Conservation (phyloP, 2,329 filamentous ascomycete species). For the Diplodia sapinea region DNA sequence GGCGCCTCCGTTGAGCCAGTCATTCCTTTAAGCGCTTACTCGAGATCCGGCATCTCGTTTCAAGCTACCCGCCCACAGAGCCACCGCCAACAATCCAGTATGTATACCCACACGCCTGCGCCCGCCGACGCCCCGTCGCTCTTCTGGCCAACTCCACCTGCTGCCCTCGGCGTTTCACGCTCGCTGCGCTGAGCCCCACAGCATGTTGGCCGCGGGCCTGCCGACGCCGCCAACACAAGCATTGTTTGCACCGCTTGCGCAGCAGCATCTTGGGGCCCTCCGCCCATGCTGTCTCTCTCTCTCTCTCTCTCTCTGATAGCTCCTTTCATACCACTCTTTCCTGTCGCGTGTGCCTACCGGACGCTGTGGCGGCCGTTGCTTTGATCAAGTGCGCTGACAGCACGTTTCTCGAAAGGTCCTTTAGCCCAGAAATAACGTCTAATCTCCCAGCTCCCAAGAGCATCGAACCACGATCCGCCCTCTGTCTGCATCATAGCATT, state of each 20-base stretch:
- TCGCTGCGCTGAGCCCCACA: constrained; percentile 28
- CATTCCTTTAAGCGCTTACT: constrained; percentile 49
- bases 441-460: constrained; percentile 44
- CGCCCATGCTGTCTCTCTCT: constrained; percentile 14
- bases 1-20: constrained; percentile 36
- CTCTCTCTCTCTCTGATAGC: constrained; percentile 4
- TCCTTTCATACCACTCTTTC: constrained; percentile 27
- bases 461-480: constrained; percentile 33
- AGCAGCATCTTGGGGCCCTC: background rate
- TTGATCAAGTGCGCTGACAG: constrained; percentile 44
- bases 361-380: constrained; percentile 39
- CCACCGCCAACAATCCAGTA: constrained; percentile 39
- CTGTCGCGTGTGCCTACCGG: constrained; percentile 27
- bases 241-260: constrained; percentile 27
- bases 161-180: constrained; percentile 29
- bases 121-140: constrained; percentile 12
- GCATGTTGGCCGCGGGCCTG: constrained; percentile 28
- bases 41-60: constrained; percentile 53
- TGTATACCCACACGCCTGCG: constrained; percentile 35
- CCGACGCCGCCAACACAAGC: constrained; percentile 23
- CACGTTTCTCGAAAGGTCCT: constrained; percentile 44
- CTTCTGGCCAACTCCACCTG: constrained; percentile 18
- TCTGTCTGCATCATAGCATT: background rate
- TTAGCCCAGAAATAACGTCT: constrained; percentile 41
- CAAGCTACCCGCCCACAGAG: constrained; percentile 39